Base-by-base conservation (phyloP, 2,329 filamentous ascomycete species). In the Periconia sp. region DNA sequence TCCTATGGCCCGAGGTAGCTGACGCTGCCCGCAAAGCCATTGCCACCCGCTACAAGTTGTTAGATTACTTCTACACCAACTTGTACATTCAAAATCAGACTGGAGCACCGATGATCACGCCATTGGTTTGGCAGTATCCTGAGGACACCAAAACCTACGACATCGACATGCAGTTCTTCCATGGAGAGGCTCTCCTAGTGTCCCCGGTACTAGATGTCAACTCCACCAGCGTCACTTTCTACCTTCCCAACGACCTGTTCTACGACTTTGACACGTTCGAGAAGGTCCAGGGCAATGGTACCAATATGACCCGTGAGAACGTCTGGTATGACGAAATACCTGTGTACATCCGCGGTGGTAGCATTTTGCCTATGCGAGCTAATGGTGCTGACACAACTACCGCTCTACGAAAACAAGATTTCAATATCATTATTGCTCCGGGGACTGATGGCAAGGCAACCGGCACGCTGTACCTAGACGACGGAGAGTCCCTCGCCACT, bases 31-130 rank as follows among this genome's bases (percentile, higher is more conserved):
- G 78, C 40, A 85, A 82, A 44, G 86, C 84, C 13, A 89, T 92
- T 55, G 79, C 79, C 21, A 83, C 84, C 33, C 80, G 88, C n/a
- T 92, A 92, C 72, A 78, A 81, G 22, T 75, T 92, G n/a, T 75
- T 92, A 10, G 88, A 91, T 59, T 92, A 92, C 71, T 77, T 89
- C 46, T 92, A 92, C 74, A 91, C 88, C 1, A 82, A 83, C 0
- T 75, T 90, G 54, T 75, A 84, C 61, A 70, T 73, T 43, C 81
- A 88, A 63, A 79, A 76, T 21, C 58, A 74, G 13, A 78, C 79
- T 30, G 88, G 88, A 22, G 78, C 77, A 2, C 87, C 88, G 0
- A 74, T 84, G 50, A 72, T 90, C 40, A 83, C 82, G 55, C 88
- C 88, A 0, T 68, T 91, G 42, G 89, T 87, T 70, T 92, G 85